phyloP scores from a whole-genome alignment of 352 stramenopile species.

The Phytophthora nicotianae region DNA sequence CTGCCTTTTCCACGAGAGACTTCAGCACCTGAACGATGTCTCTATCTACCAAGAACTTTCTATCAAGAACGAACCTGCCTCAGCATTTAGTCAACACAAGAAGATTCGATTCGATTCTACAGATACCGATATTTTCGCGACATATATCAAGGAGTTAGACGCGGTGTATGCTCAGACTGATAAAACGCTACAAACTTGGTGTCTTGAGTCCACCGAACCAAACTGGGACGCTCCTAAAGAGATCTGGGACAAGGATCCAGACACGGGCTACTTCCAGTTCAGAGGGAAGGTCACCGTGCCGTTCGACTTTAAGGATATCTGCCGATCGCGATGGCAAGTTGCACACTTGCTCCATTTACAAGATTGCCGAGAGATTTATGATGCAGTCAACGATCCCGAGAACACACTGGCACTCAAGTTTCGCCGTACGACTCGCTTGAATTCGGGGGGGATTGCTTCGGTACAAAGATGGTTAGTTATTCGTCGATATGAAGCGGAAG shows the following conservation, averaged over 20 bases:
- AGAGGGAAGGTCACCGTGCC: conserved; percentile 15
- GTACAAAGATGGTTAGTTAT: conserved; percentile 11
- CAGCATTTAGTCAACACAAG: not conserved
- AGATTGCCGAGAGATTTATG: conserved; percentile 8
- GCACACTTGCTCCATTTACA: conserved; percentile 4
- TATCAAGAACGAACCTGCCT: not conserved
- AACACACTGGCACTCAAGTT: conserved; percentile 16
- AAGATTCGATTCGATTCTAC: conserved; percentile 9
- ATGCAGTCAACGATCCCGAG: conserved; percentile 5
- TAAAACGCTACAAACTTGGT: not conserved
- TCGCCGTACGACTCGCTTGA: conserved; percentile 5
- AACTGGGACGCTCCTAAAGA: conserved; percentile 3
- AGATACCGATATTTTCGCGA: conserved; percentile 10
- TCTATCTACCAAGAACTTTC: not conserved
- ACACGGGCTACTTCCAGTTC: conserved; percentile 6
- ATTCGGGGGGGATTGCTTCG: conserved; percentile 4
- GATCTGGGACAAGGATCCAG: conserved; percentile 9
- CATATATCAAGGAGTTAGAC: conserved; percentile 8
- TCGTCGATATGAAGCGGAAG: conserved; percentile 9
- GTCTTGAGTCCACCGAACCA: conserved; percentile 3
- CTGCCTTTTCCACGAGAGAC: not conserved
- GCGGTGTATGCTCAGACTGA: conserved; percentile 10
- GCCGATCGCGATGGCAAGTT: conserved; percentile 13
- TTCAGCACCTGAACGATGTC: not conserved
- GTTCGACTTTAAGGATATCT: conserved; percentile 9